Percentiles rank a stretch among this genome's conserved stretches.
These are phyloP conservation scores for Talaromyces sp. DNA, from an alignment of 2,329 filamentous ascomycete species.

Conservation along the genomic window DNA sequence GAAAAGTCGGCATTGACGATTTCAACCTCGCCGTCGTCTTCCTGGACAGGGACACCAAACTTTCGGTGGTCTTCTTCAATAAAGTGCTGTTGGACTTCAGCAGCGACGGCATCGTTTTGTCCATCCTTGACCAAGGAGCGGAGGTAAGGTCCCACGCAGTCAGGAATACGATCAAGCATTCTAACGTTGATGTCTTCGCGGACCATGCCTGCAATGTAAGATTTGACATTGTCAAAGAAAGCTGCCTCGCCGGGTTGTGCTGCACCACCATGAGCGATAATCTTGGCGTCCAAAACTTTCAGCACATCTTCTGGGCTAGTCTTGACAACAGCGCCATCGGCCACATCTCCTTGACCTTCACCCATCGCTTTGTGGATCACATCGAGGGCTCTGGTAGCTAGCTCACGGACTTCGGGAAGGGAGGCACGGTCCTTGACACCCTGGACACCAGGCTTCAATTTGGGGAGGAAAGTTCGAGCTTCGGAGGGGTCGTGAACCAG, in stretches of 20 bases:
- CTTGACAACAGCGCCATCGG: conserved; percentile 54
- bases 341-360: conserved; percentile 48
- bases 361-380: conserved; percentile 95
- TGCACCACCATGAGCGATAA: conserved; percentile 63
- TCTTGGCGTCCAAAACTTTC: conserved; percentile 66
- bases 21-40: conserved; percentile 87
- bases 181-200: conserved; percentile 83
- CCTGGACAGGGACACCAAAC: conserved; percentile 75
- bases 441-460: conserved; percentile 90
- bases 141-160: conserved; percentile 68
- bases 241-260: conserved; percentile 55
- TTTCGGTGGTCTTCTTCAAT: conserved; percentile 80
- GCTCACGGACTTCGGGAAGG: conserved; percentile 86
- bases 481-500: conserved; percentile 94
- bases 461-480: conserved; percentile 89
- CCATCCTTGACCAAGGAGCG: conserved; percentile 60
- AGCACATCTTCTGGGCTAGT: conserved; percentile 64
- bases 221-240: conserved; percentile 60
- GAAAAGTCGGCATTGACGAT: conserved; percentile 99
- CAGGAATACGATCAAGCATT: conserved; percentile 65
- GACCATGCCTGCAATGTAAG: conserved; percentile 77
- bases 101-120: conserved; percentile 60
- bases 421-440: conserved; percentile 80
- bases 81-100: conserved; percentile 71
- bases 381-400: conserved; percentile 72